Percentiles rank a stretch among this genome's conserved stretches.
phyloP scores from a whole-genome alignment of 495 filamentous ascomycete genomes.

The Xeromyces bisporus region DNA sequence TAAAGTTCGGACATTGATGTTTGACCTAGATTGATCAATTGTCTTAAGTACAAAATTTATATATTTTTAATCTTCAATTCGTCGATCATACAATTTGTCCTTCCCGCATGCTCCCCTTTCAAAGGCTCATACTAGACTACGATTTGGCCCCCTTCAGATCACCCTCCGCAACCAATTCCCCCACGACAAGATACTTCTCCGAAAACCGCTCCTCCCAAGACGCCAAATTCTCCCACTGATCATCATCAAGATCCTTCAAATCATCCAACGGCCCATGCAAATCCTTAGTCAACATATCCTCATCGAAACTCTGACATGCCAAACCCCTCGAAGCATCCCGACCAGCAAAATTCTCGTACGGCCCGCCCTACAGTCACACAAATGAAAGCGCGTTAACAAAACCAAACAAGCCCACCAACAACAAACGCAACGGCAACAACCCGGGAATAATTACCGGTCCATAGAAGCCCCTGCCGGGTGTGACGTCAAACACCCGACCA shows the following conservation, averaged over 20 bases:
- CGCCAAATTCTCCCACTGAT: constrained; percentile 67
- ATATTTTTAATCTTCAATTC: too few species aligned
- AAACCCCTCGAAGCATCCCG: constrained; percentile 86
- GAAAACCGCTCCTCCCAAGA: constrained; percentile 87
- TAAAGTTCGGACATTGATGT: too few species aligned
- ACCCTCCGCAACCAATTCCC: constrained; percentile 64
- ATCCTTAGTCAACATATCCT: constrained; percentile 91
- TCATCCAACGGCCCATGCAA: constrained; percentile 72
- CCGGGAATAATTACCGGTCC: constrained; percentile 39
- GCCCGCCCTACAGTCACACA: constrained; percentile 52
- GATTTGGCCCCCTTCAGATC: constrained; percentile 34
- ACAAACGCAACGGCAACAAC: background rate
- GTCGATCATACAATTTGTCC: too few species aligned
- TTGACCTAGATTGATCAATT: too few species aligned
- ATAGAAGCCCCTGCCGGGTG: constrained; percentile 74
- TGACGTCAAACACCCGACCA: constrained; percentile 76
- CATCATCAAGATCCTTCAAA: constrained; percentile 52
- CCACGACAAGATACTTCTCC: constrained; percentile 89
- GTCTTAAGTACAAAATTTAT: too few species aligned
- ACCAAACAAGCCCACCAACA: too few species aligned
- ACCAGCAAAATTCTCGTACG: constrained; percentile 87
- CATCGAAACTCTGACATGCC: constrained; percentile 85
- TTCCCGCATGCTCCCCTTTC: too few species aligned
- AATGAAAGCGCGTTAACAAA: too few species aligned
- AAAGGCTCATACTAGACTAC: too few species aligned